These are phyloP conservation scores for Blastomyces silverae DNA, from an alignment of 2,329 filamentous ascomycete species.

Conservation along the genomic window DNA sequence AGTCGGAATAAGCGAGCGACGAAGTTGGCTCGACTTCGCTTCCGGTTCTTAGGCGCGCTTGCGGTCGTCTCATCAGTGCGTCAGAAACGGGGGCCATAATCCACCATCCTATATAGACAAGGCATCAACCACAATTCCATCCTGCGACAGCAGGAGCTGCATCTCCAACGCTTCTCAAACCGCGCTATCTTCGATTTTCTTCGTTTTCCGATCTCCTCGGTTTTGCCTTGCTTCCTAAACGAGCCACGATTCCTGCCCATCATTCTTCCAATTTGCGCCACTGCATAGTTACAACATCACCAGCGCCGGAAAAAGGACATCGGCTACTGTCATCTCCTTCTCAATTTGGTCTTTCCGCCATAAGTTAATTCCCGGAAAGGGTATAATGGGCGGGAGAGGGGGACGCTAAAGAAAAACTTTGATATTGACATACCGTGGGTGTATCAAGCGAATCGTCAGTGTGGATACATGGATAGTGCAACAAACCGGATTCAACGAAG, in stretches of 20 bases:
- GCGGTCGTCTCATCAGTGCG: constrained; percentile 11
- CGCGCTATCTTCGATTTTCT: constrained; percentile 9
- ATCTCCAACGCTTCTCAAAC: constrained; percentile 11
- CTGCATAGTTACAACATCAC: constrained; percentile 5
- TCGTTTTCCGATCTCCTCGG: not conserved
- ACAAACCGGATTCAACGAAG: constrained; percentile 2
- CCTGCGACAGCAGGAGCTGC: constrained; percentile 1
- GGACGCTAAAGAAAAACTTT: not conserved
- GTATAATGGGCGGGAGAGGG: not conserved
- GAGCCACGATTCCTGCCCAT: not conserved
- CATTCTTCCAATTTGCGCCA: not conserved
- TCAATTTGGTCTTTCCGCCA: not conserved
- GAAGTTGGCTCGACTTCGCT: not conserved
- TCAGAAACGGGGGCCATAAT: constrained; percentile 4
- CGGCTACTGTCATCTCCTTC: not conserved
- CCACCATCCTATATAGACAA: not conserved
- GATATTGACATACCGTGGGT: not conserved
- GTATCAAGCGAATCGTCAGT: not conserved
- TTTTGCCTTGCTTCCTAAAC: constrained; percentile 3
- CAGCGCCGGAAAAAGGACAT: not conserved
- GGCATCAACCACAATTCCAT: not conserved
- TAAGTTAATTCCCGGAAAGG: not conserved
- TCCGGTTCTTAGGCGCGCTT: constrained; percentile 2
- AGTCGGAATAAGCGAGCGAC: not conserved
- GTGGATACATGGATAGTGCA: constrained; percentile 13